Evolutionary conservation across 1,284 basidiomycete genomes (phyloP).

Genomic region (Takashimella tepidaria): DNA sequence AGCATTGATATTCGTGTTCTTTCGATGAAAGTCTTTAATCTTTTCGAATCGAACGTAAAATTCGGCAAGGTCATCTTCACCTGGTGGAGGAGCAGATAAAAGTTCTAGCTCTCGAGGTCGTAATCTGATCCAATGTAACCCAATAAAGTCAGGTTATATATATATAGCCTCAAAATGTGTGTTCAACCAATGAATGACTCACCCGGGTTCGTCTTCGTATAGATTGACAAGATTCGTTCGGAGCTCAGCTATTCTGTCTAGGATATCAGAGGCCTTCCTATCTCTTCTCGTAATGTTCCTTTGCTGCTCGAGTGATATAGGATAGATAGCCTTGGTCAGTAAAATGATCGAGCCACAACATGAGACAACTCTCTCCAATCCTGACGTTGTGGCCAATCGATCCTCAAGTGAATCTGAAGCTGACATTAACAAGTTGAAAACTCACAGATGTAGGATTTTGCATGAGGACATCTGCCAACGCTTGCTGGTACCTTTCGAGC

Average conservation of each 20-base stretch:
- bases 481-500: slow-evolving; percentile 74
- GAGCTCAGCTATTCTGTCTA: slow-evolving; percentile 73
- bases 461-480: slow-evolving; percentile 52
- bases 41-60: slow-evolving; percentile 92
- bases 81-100: slow-evolving; percentile 49
- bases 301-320: slow-evolving; percentile 45
- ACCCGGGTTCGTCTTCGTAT: slow-evolving; percentile 67
- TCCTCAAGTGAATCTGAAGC: background rate
- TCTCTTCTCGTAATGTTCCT: slow-evolving; percentile 64
- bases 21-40: slow-evolving; percentile 91
- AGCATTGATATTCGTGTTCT: slow-evolving; percentile 82
- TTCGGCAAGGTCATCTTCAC: slow-evolving; percentile 72
- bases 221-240: slow-evolving; percentile 60
- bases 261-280: slow-evolving; percentile 78
- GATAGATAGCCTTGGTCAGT: too few relatives aligned
- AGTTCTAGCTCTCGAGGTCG: slow-evolving; percentile 46
- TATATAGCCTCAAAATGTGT: too few relatives aligned
- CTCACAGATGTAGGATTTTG: slow-evolving; percentile 46
- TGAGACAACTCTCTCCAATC: too few relatives aligned
- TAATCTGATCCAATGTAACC: slow-evolving; percentile 34
- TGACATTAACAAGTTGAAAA: slow-evolving; percentile 8
- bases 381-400: too few relatives aligned
- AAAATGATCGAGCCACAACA: background rate
- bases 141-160: background rate
- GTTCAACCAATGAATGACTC: too few relatives aligned